Conservation (phyloP, 2,329 filamentous ascomycete genomes). For the Colletotrichum cordylinicola region DNA sequence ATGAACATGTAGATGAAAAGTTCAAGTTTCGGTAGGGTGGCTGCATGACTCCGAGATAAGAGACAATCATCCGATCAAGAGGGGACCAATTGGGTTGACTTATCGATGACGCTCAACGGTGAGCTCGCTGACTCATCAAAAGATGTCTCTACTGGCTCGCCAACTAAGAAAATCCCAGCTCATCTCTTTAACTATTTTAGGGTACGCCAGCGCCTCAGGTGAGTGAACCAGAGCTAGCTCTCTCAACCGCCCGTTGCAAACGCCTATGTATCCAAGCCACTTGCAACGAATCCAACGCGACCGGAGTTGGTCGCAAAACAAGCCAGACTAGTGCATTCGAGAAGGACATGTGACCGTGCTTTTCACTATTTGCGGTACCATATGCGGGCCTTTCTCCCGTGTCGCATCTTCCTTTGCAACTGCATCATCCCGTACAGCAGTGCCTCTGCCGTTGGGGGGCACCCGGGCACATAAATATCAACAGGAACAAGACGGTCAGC, state of each 20-base stretch:
- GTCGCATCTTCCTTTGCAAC: conserved; percentile 77
- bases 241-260: background rate
- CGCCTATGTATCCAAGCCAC: background rate
- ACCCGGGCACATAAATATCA: conserved; percentile 81
- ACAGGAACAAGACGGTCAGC: conserved; percentile 81
- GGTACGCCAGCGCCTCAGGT: background rate
- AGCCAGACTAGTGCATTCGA: background rate
- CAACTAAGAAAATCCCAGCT: background rate
- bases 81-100: background rate
- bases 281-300: background rate
- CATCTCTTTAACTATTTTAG: background rate
- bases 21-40: background rate
- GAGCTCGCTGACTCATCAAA: background rate
- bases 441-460: conserved; percentile 67
- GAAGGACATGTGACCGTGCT: background rate
- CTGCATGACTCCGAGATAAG: background rate
- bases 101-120: background rate
- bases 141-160: background rate
- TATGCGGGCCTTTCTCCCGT: conserved; percentile 59
- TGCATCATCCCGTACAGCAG: conserved; percentile 76
- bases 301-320: background rate
- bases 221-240: background rate
- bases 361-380: conserved; percentile 61
- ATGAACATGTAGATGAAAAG: background rate
- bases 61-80: background rate